Evolutionary conservation across 345 rosid genomes (phyloP), one percentile per base, ranked within the genome.

Genomic region (Eucalyptus virginea): DNA sequence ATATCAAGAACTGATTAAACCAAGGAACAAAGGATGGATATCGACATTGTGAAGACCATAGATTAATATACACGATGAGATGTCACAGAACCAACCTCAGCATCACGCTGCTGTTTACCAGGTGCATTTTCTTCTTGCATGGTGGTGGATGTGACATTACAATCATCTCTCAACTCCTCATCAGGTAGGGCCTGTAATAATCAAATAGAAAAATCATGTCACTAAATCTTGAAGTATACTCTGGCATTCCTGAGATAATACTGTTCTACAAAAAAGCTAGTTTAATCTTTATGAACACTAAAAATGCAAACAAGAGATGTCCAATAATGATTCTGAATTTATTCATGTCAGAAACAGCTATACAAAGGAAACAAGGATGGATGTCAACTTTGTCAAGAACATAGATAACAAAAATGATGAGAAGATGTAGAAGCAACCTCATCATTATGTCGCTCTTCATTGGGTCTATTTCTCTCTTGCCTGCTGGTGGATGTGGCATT

Each of bases 401-500:
- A 40, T 40, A 21, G 47, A 77, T 18, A 77, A 77, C 47, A 77
- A 77, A 40, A 44, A 77, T 21, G 83, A 77, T 77, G 85, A 77
- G 85, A 77, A 21, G 47, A 77, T 21, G 30, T 23, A 77, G 47
- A 40, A 40, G 85, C 30, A 77, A 77, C 83, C 83, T 77, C 47
- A 40, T 54, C 89, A 89, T 86, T 89, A 87, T 88, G 89, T 65
- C 42, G 89, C 49, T 52, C 89, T 86, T 86, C 93, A 89, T 28
- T 69, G 83, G 67, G 90, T 88, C 91, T 91, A 83, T 87, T 89
- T 89, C 91, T 90, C 88, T 86, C 90, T 88, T 88, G 93, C 51
- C 67, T 87, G 90, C 62, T 92, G 91, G 94, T 89, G 80, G 92
- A 90, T 89, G 92, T 60, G 52, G 88, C 86, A 51, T 51, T 52